phyloP scores from a whole-genome alignment of 352 stramenopile species.

The Blastocystis sp. region DNA sequence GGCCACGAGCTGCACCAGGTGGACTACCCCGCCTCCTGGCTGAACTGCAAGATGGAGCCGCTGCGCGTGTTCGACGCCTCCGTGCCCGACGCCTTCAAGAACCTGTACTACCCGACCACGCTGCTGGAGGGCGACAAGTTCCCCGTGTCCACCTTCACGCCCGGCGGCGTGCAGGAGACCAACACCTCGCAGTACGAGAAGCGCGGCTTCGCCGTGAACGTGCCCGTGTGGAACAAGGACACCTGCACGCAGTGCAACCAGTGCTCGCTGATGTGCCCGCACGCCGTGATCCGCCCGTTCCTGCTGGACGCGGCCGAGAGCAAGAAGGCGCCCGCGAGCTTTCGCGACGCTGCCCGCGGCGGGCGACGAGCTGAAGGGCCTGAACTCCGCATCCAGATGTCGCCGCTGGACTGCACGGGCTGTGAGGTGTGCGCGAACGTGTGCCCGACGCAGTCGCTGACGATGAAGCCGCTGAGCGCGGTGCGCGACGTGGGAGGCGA shows the following conservation, averaged over 20 bases:
- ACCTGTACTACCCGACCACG: constrained; percentile 71
- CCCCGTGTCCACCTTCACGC: constrained; percentile 74
- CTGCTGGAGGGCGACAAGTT: constrained; percentile 74
- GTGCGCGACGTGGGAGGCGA: constrained; percentile 71
- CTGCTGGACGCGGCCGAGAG: constrained; percentile 74
- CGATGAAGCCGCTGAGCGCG: constrained; percentile 73
- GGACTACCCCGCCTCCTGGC: constrained; percentile 72
- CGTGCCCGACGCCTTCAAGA: constrained; percentile 73
- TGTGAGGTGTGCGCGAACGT: constrained; percentile 76
- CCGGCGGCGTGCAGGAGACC: constrained; percentile 74
- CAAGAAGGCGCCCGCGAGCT: constrained; percentile 73
- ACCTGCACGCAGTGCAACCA: constrained; percentile 76
- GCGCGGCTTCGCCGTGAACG: constrained; percentile 71
- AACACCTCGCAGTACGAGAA: constrained; percentile 75
- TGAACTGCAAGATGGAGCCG: constrained; percentile 69
- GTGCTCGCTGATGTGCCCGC: constrained; percentile 75
- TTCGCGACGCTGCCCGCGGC: constrained; percentile 73
- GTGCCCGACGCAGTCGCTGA: constrained; percentile 75
- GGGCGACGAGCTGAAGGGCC: constrained; percentile 73
- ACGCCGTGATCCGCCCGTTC: constrained; percentile 75
- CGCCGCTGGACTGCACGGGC: constrained; percentile 75
- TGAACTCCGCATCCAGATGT: constrained; percentile 74
- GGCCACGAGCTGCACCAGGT: constrained; percentile 2
- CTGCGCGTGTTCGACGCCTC: constrained; percentile 71
- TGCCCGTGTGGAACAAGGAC: constrained; percentile 72